Evolutionary conservation across 75 land plant genomes (phyloP).

Genomic region (Selaginella tamariscina): DNA sequence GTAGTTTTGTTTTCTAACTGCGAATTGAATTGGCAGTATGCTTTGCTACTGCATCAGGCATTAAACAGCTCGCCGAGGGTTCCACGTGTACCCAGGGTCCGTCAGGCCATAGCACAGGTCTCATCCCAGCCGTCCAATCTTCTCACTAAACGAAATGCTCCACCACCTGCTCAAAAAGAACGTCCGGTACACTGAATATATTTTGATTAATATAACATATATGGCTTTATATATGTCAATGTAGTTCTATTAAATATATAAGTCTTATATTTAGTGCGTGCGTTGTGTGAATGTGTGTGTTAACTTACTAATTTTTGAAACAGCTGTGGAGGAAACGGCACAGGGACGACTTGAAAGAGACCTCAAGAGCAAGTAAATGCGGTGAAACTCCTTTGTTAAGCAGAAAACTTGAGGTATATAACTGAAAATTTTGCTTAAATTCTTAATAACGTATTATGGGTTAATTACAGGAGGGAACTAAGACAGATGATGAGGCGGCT

Average conservation of each 20-base stretch:
- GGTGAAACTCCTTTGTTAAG: neutral
- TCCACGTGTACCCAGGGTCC: constrained; percentile 65
- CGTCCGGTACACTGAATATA: neutral
- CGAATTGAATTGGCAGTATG: constrained; percentile 70
- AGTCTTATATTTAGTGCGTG: too few relatives aligned
- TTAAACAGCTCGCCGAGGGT: constrained; percentile 91
- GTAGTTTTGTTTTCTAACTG: constrained; percentile 13
- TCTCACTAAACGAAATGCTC: neutral
- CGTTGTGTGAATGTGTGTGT: too few relatives aligned
- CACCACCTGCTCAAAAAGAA: neutral
- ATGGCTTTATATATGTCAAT: neutral
- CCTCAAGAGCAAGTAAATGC: neutral
- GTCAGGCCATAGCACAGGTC: constrained; percentile 26
- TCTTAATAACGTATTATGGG: too few relatives aligned
- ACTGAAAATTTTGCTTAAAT: too few relatives aligned
- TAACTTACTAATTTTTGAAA: too few relatives aligned
- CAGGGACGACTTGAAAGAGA: neutral
- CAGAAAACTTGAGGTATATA: too few relatives aligned
- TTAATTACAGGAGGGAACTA: neutral
- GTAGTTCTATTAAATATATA: too few relatives aligned
- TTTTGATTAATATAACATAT: neutral
- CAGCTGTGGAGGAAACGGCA: neutral
- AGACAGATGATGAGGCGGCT: neutral
- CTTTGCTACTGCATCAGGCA: constrained; percentile 72
- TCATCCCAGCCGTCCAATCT: neutral